Evolutionary conservation across 306 rosid genomes (phyloP), one percentile per base, ranked within the genome.

Genomic region (Rosa persica): DNA sequence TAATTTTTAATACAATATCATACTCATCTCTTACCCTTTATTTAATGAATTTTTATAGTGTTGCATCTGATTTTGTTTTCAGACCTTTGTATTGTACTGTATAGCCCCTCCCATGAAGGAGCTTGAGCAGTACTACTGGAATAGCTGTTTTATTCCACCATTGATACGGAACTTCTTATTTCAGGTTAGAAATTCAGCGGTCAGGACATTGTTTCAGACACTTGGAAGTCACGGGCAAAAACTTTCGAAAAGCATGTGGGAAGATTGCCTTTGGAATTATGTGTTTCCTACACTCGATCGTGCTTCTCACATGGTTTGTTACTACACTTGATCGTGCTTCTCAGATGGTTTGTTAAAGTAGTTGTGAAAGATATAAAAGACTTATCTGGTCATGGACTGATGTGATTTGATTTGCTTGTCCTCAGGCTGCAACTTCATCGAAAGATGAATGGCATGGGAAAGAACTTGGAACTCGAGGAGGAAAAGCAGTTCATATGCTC

Each of bases 401-500:
- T 78, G 30, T 55, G 39, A 68, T 76, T 75, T 42, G 52, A 71
- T 58, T 13, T 69, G 76, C 83, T 83, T 78, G 52, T 74, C 78
- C 81, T 82, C 73, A 94, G 98, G 98, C 90, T 76, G 98, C 94
- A 70, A 92, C 97, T 76, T 94, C 98, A 74, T 94, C 98, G 22
- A 94, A 94, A 85, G 97, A 92, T 81, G 97, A 94, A 89, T 88
- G 95, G 94, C 97, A 89, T 51, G 98, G 98, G 72, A 94, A 92
- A 92, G 97, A 94, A 86, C 93, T 94, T 75, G 98, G 98, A 82
- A 94, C 97, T 86, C 91, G 90, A n/a, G 97, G 92, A 72, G 97
- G 98, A 82, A 94, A 94, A 87, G 95, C 98, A 38, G 91, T 94
- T 83, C 98, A 92, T 84, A 94, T 94, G 98, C 97, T 94, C 85